Evolutionary conservation across 2,329 filamentous ascomycete species (phyloP).

Genomic region (Grosmannia serpens): DNA sequence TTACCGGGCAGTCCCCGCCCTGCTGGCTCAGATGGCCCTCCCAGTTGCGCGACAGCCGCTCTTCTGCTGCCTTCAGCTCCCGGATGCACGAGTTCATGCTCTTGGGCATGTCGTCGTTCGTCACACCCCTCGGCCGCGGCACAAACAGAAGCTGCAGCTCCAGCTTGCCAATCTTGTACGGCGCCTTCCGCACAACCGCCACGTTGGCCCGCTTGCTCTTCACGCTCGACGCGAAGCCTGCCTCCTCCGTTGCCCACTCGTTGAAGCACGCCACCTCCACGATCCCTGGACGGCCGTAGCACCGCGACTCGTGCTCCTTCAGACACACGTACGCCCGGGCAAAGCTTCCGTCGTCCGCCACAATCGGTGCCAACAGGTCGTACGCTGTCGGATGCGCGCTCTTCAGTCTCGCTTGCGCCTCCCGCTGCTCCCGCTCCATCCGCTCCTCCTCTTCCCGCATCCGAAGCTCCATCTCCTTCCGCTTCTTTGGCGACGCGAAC

Average conservation of each 20-base stretch:
- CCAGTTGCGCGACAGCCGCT: slow-evolving; percentile 63
- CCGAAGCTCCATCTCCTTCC: slow-evolving; percentile 82
- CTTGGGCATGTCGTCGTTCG: slow-evolving; percentile 97
- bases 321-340: slow-evolving; percentile 87
- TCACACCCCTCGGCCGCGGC: slow-evolving; percentile 73
- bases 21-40: slow-evolving; percentile 92
- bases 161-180: slow-evolving; percentile 94
- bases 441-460: slow-evolving; percentile 76
- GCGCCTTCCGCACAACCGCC: slow-evolving; percentile 66
- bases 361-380: slow-evolving; percentile 76
- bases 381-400: slow-evolving; percentile 61
- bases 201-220: slow-evolving; percentile 81
- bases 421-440: slow-evolving; percentile 49
- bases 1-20: slow-evolving; percentile 92
- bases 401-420: slow-evolving; percentile 50
- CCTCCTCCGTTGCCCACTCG: slow-evolving; percentile 91
- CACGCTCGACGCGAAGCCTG: slow-evolving; percentile 66
- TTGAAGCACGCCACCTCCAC: slow-evolving; percentile 95
- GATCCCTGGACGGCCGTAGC: slow-evolving; percentile 77
- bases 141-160: slow-evolving; percentile 92
- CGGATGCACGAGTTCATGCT: slow-evolving; percentile 96
- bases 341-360: slow-evolving; percentile 87
- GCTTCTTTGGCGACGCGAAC: slow-evolving; percentile 90
- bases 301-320: slow-evolving; percentile 79
- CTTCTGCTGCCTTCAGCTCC: slow-evolving; percentile 84